Evolutionary conservation across 2,329 filamentous ascomycete genomes (phyloP), one percentile per base, ranked within the genome.

Genomic region (Lachnellula hyalina): DNA sequence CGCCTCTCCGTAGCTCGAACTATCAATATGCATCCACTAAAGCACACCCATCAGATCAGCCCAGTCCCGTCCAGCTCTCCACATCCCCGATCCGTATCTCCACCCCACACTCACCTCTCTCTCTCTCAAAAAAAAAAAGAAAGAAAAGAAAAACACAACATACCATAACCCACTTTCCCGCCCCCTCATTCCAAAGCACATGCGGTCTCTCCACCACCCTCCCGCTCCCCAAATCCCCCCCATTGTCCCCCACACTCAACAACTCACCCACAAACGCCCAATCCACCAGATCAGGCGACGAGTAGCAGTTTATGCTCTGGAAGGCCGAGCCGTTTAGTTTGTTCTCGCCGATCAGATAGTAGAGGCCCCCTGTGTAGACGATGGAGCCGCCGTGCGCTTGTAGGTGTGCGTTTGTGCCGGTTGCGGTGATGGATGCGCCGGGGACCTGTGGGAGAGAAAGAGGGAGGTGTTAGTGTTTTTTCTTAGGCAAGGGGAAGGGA

Each of bases 281-380:
- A 60, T 84, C 76, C 0, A 85, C 78, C 0, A 88, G 74, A 67
- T 88, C 74, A 40, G 56, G 21, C 1, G 53, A 51, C 0, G 80
- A 81, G 68, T 87, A 88, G 70, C 85, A 88, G 67, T 86, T 87
- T 61, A 88, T 73, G 50, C 83, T 83, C 55, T 82, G 78, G 67
- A 87, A 88, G 0, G 74, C 70, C 1, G 73, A 77, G 23, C 84
- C 83, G n/a, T 79, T 71, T 1, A 81, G 80, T 67, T 88, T 87
- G 70, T 88, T 85, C 67, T 89, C 85, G 15, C 86, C 86, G 35
- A 87, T 80, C 71, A 84, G 77, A 71, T 88, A 89, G 72, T 82
- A 89, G 0, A 76, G 79, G 9, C 72, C 74, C 44, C 76, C 74
- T 1, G 80, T 79, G 61, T 80, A 73, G 63, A 85, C 77, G n/a